Conservation (phyloP, 192 early-diverging fungal species). For the Phlyctochytrium planicorne region DNA sequence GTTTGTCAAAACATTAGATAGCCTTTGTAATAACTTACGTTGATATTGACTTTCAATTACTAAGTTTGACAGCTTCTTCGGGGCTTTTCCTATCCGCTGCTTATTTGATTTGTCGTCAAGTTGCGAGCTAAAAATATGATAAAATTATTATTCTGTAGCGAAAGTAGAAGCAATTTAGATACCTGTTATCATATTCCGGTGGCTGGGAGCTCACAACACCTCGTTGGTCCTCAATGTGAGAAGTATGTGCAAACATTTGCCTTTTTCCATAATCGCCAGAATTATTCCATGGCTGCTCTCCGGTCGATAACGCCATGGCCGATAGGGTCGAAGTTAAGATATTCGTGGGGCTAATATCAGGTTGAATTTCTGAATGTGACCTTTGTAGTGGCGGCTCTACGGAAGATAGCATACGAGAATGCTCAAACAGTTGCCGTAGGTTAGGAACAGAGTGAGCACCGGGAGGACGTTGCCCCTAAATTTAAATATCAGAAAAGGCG, state of each 20-base stretch:
- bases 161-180: no score
- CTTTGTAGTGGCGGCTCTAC: conserved; percentile 13
- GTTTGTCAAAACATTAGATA: not conserved
- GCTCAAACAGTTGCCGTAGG: conserved; percentile 46
- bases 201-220: not conserved
- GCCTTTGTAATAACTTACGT: not conserved
- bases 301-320: conserved; percentile 18
- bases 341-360: not conserved
- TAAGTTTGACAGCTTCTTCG: conserved; percentile 20
- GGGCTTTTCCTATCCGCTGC: not conserved
- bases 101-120: no score
- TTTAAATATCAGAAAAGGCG: no score
- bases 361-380: conserved; percentile 13
- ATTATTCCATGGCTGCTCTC: not conserved
- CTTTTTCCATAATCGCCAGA: not conserved
- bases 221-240: not conserved
- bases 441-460: conserved; percentile 39
- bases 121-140: no score
- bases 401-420: conserved; percentile 12
- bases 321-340: conserved; percentile 23
- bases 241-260: not conserved
- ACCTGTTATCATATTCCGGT: no score
- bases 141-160: no score
- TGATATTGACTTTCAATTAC: conserved; percentile 4
- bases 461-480: not conserved